phyloP scores from a whole-genome alignment of 176 grass and related monocot genomes.

The Oropetium thomaeum region DNA sequence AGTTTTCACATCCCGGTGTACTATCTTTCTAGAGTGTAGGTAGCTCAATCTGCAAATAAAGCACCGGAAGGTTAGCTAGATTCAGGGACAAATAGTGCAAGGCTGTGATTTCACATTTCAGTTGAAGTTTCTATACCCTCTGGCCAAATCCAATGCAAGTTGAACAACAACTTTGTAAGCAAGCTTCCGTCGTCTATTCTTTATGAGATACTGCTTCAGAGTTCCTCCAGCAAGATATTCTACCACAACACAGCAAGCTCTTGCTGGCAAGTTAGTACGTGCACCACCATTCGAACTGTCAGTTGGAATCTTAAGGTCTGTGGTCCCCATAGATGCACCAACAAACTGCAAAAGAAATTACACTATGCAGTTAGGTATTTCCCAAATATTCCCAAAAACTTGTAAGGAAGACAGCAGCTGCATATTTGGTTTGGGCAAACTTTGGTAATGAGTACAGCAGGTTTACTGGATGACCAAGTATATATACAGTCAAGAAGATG shows the following conservation, averaged over 20 bases:
- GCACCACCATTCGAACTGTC: conserved; percentile 44
- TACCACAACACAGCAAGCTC: conserved; percentile 89
- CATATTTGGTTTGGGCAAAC: conserved; percentile 2
- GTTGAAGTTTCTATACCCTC: conserved; percentile 56
- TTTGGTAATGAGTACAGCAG: background rate
- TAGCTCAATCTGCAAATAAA: conserved; percentile 62
- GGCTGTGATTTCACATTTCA: conserved; percentile 8
- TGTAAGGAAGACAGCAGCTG: background rate
- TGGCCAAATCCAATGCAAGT: conserved; percentile 82
- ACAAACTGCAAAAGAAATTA: conserved; percentile 61
- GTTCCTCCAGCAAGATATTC: conserved; percentile 88
- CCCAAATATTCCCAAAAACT: background rate
- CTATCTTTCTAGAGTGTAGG: conserved; percentile 71
- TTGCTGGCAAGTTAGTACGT: conserved; percentile 54
- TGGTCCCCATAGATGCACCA: conserved; percentile 91
- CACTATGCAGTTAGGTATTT: conserved; percentile 7
- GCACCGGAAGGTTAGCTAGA: background rate
- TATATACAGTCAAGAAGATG: conserved; percentile 24
- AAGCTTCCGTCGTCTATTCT: conserved; percentile 70
- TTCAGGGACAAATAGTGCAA: conserved; percentile 18
- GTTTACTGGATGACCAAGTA: conserved; percentile 1
- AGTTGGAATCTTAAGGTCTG: conserved; percentile 68
- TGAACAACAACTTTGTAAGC: conserved; percentile 81
- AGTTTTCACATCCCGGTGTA: conserved; percentile 72
- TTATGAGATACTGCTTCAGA: conserved; percentile 81